phyloP scores from a whole-genome alignment of 257 asterid genomes.

The Solanum chiquidenum region DNA sequence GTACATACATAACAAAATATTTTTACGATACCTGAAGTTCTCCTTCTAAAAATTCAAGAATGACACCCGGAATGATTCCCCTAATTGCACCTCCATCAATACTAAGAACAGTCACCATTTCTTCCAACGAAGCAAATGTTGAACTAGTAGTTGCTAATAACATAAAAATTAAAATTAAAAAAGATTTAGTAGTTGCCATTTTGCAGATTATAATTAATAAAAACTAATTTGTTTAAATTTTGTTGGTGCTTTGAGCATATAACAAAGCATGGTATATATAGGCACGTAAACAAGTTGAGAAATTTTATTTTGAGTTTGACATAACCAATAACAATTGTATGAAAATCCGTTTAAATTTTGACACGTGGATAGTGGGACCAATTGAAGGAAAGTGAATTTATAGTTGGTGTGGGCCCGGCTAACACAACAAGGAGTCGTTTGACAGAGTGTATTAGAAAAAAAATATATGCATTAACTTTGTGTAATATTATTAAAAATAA shows the following conservation, averaged over 20 bases:
- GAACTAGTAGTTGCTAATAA: neutral
- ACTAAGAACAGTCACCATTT: constrained; percentile 41
- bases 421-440: too few species aligned
- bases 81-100: constrained; percentile 73
- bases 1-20: too few species aligned
- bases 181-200: neutral
- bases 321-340: too few species aligned
- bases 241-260: neutral
- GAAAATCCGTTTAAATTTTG: too few species aligned
- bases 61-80: constrained; percentile 52
- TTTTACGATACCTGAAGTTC: constrained; percentile 42
- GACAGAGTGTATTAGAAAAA: too few species aligned
- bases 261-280: neutral
- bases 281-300: too few species aligned
- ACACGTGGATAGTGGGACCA: too few species aligned
- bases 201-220: neutral
- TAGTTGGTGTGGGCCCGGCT: rapidly evolving
- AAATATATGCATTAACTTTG: too few species aligned
- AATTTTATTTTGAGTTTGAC: too few species aligned
- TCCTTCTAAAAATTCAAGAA: constrained; percentile 45
- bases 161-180: neutral
- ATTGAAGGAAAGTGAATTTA: too few species aligned
- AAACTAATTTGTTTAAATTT: too few species aligned
- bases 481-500: too few species aligned
- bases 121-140: neutral